These are phyloP conservation scores for Pseudozyma pruni DNA, from an alignment of 1,284 basidiomycete genomes.

Conservation along the genomic window DNA sequence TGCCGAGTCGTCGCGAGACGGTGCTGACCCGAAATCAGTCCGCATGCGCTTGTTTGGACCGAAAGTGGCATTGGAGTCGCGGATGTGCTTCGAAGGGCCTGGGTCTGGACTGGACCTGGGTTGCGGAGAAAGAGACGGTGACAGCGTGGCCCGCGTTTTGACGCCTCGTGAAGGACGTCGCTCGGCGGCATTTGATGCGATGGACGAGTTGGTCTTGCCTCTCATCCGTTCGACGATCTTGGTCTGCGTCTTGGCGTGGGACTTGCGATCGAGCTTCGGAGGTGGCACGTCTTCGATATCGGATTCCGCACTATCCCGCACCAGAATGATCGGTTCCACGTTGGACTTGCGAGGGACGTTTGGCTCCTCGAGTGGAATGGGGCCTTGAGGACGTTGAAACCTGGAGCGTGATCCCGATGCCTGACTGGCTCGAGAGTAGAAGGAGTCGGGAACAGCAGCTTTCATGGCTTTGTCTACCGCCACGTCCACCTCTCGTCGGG, in stretches of 20 bases:
- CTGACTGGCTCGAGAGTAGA: background rate
- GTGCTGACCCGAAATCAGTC: constrained; percentile 1
- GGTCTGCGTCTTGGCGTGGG: background rate
- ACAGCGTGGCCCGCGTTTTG: background rate
- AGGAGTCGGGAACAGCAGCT: constrained; percentile 1
- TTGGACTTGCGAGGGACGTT: background rate
- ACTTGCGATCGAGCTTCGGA: background rate
- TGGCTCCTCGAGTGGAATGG: constrained; percentile 14
- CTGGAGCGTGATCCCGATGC: background rate
- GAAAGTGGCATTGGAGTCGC: background rate
- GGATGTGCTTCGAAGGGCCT: background rate
- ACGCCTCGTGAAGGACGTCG: background rate
- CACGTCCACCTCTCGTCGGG: background rate
- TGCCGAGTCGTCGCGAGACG: background rate
- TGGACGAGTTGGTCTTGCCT: constrained; percentile 1
- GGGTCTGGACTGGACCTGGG: background rate
- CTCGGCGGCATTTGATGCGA: background rate
- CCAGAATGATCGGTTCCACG: background rate
- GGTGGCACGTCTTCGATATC: background rate
- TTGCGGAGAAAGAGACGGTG: background rate
- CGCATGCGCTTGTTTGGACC: constrained; percentile 11
- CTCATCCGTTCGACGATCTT: constrained; percentile 24
- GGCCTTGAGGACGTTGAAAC: constrained; percentile 5
- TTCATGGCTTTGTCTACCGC: no score
- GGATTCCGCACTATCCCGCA: background rate